These are phyloP conservation scores for Pharus latifolius DNA, from an alignment of 176 grass and related monocot species.

Conservation along the genomic window DNA sequence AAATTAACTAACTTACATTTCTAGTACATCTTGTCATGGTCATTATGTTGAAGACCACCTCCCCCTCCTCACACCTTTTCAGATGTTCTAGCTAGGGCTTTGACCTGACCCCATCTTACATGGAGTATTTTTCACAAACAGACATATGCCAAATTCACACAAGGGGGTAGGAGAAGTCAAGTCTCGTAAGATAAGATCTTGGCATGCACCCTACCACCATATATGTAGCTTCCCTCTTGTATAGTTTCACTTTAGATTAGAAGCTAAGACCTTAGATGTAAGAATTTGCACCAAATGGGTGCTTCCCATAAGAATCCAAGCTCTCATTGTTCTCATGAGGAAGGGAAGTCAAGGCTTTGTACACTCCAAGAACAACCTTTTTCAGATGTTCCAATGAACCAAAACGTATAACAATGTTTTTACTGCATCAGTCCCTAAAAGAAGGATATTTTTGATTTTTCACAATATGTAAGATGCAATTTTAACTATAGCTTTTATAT, in stretches of 20 bases:
- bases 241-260: conserved; percentile 35
- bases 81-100: conserved; percentile 52
- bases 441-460: no score
- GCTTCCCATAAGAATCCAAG: conserved; percentile 42
- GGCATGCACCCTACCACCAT: conserved; percentile 11
- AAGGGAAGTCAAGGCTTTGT: conserved; percentile 45
- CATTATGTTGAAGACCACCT: conserved; percentile 25
- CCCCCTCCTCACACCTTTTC: conserved; percentile 66
- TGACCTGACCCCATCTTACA: conserved; percentile 33
- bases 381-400: conserved; percentile 37
- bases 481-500: no score
- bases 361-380: conserved; percentile 48
- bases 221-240: neutral
- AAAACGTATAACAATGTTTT: no score
- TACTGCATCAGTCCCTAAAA: no score
- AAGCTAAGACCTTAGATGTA: conserved; percentile 40
- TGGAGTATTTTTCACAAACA: conserved; percentile 22
- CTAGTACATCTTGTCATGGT: conserved; percentile 26
- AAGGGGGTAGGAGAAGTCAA: conserved; percentile 35
- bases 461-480: no score
- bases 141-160: conserved; percentile 41
- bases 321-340: conserved; percentile 14
- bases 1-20: conserved; percentile 23
- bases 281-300: conserved; percentile 32
- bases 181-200: conserved; percentile 35